Base-by-base conservation (phyloP, 2,329 filamentous ascomycete genomes). In the Fusarium bulbicola region DNA sequence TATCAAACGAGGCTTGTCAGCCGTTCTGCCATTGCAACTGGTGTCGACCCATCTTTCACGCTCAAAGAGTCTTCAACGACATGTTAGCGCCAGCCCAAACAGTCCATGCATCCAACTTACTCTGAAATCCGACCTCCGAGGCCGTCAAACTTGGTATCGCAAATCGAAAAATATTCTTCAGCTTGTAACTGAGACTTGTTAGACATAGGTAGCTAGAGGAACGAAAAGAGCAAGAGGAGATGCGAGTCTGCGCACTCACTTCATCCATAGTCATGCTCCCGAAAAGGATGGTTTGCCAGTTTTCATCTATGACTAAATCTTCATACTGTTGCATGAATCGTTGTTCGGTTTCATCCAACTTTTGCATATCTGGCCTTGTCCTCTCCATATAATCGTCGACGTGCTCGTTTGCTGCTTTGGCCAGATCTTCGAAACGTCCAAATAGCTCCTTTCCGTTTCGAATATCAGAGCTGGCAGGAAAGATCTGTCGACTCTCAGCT, bases 251-350 rank as follows among this genome's bases (percentile, higher is more conserved):
- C 10, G 34, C 5, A 58, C 67, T 59, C 53, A 76, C 79, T 61
- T 81, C 79, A n/a, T 81, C 77, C 60, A 79, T 79, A 10, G 79
- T 80, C 42, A 79, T 36, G 21, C 75, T 77, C n/a, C 68, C 64
- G 24, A 81, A 80, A 4, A 81, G 47, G 4, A 76, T 57, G 10
- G 46, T 64, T 53, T 81, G 80, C 80, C 79, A 81, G 34, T 76
- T 69, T 24, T 81, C 78, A n/a, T 81, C 80, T 13, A 77, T 58
- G 11, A 75, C 40, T 15, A 80, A 47, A 20, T 74, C 63, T 21
- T 79, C 70, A n/a, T 76, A 74, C 52, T 74, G 52, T 24, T 66
- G 60, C 69, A 79, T 68, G 37, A 72, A 76, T 26, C 34, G 46
- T 60, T 74, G 72, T 32, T 76, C 68, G 20, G 28, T 45, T 40